Percentiles rank a stretch among this genome's conserved stretches.
phyloP scores from a whole-genome alignment of 306 rosid genomes.

The Lathyrus tuberosus region DNA sequence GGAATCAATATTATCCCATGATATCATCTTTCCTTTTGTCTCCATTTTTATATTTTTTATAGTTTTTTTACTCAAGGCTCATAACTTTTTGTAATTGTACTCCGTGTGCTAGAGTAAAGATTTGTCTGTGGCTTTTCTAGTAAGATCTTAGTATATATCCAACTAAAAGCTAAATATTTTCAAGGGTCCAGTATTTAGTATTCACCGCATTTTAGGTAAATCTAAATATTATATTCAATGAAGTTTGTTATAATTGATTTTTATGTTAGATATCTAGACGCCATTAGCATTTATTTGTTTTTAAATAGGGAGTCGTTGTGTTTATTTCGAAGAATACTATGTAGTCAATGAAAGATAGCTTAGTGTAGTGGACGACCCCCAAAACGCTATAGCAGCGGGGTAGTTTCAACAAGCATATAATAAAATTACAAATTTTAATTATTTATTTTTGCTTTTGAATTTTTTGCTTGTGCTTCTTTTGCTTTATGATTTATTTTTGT shows the following conservation, averaged over 20 bases:
- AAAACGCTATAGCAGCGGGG: no score
- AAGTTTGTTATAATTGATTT: background rate
- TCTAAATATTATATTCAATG: background rate
- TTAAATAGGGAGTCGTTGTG: background rate
- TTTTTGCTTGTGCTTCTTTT: slow-evolving; percentile 16
- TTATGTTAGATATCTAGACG: background rate
- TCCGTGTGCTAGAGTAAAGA: background rate
- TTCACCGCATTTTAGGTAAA: background rate
- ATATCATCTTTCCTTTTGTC: background rate
- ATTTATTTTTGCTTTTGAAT: background rate
- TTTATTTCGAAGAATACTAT: no score
- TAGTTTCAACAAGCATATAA: slow-evolving; percentile 22
- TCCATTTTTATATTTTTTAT: background rate
- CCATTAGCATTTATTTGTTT: background rate
- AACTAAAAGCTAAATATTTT: background rate
- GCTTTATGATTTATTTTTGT: slow-evolving; percentile 23
- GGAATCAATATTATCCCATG: slow-evolving; percentile 1
- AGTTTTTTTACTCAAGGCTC: background rate
- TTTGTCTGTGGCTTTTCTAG: background rate
- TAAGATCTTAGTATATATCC: background rate
- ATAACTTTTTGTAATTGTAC: background rate
- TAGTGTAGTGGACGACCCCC: no score
- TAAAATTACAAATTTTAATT: slow-evolving; percentile 23
- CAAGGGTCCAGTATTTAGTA: background rate
- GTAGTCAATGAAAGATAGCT: no score